Evolutionary conservation across 176 grass and related monocot genomes (phyloP).

Genomic region (Areca catechu): DNA sequence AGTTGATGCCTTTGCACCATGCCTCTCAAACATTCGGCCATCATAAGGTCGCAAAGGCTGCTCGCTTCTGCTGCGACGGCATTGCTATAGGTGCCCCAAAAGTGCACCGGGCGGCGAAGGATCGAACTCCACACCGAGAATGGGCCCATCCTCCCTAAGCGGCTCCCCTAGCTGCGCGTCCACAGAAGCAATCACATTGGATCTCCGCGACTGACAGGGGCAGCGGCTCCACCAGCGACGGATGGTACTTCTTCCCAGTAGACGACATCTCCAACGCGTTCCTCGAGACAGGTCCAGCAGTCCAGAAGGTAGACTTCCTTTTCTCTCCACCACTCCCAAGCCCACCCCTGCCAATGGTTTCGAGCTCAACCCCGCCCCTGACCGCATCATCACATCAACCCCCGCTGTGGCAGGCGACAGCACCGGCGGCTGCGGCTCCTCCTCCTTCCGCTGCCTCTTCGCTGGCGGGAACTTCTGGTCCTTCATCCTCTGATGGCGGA

Average conservation of each 20-base stretch:
- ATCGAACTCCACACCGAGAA: constrained; percentile 14
- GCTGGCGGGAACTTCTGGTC: constrained; percentile 42
- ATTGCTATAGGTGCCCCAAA: constrained; percentile 18
- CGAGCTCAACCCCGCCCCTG: constrained; percentile 1
- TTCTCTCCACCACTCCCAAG: constrained; percentile 6
- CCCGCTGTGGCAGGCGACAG: constrained; percentile 2
- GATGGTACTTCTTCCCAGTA: constrained; percentile 32
- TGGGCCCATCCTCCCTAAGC: constrained; percentile 11
- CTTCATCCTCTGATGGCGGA: constrained; percentile 85
- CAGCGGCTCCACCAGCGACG: constrained; percentile 1
- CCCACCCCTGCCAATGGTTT: no score
- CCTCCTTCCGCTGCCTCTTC: constrained; percentile 38
- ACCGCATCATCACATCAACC: constrained; percentile 22
- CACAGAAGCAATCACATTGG: constrained; percentile 36
- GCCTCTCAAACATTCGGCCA: constrained; percentile 43
- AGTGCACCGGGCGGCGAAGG: constrained; percentile 22
- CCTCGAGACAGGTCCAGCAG: constrained; percentile 37
- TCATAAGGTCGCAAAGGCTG: constrained; percentile 41
- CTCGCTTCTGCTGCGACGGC: constrained; percentile 41
- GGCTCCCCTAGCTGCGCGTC: constrained; percentile 23
- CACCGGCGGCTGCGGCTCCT: constrained; percentile 18
- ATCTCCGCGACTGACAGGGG: constrained; percentile 35
- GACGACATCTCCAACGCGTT: constrained; percentile 22
- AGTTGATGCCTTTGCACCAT: constrained; percentile 62
- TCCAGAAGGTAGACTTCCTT: constrained; percentile 2